A percentile compares a stretch with the other conserved stretches of the same genome.
These are phyloP conservation scores for Gomphus bonarii DNA, from an alignment of 1,284 basidiomycete genomes.

Conservation along the genomic window DNA sequence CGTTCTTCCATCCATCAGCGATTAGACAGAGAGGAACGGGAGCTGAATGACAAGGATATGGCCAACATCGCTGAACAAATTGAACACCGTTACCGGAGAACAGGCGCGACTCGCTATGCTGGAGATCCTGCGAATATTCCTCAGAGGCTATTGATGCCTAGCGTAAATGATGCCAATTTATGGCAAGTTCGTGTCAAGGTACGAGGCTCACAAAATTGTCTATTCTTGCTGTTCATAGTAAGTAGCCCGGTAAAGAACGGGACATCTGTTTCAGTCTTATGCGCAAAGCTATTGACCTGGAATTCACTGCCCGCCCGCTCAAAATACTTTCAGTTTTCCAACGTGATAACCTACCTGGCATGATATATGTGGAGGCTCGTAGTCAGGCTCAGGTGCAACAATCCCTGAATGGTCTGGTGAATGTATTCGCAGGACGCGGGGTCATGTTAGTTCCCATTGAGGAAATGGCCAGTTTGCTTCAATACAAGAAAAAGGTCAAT, in stretches of 20 bases:
- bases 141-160: constrained; percentile 93
- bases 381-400: constrained; percentile 79
- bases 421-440: constrained; percentile 77
- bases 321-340: constrained; percentile 90
- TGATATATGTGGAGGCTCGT: constrained; percentile 93
- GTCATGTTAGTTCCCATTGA: constrained; percentile 90
- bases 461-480: constrained; percentile 95
- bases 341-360: constrained; percentile 89
- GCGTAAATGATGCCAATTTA: constrained; percentile 88
- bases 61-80: constrained; percentile 82
- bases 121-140: constrained; percentile 93
- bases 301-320: constrained; percentile 68
- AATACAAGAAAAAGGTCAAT: constrained; percentile 90
- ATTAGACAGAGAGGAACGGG: constrained; percentile 66
- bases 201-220: constrained; percentile 12
- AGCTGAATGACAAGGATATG: constrained; percentile 76
- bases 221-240: constrained; percentile 12
- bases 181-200: constrained; percentile 96
- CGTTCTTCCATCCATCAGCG: constrained; percentile 63
- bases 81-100: constrained; percentile 69
- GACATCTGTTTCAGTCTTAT: constrained; percentile 92
- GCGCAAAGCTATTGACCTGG: constrained; percentile 79
- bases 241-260: constrained; percentile 80
- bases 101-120: constrained; percentile 63
- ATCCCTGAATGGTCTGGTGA: constrained; percentile 85